Base-by-base conservation (phyloP, 148 eudicot genomes). In the Rhododendron vialii region DNA sequence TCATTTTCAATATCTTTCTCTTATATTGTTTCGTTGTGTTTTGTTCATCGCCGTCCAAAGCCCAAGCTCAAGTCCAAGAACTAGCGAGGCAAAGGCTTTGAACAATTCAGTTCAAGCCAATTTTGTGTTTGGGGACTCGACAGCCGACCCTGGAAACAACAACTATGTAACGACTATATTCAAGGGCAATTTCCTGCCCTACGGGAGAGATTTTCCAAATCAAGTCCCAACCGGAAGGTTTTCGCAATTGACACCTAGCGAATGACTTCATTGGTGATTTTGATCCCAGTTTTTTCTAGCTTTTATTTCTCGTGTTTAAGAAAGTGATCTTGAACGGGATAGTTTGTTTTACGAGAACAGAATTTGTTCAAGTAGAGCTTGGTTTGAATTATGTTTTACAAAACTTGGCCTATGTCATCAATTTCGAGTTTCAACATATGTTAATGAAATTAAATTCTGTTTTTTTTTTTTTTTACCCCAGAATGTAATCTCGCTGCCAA, bases 131-230 rank as follows among this genome's bases (percentile, higher is more conserved):
- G 98, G 98, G 10, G 98, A 95, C 82, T 95, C 98, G 0, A 91
- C 94, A 5, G 89, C 90, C 6, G 98, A 95, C 63, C 89, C 98
- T 3, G 98, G 98, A 51, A 95, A 94, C 83, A 95, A 95, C 86
- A 92, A 95, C 88, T 90, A 88, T 63, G 78, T 94, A 22, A n/a
- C 12, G 9, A 92, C 96, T 6, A 55, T 84, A 24, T 84, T 89
- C 55, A 92, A 61, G 67, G 10, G 26, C 67, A 20, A 61, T 61
- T 61, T 61, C 67, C 67, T 0, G 9, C 67, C 67, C 18, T 61
- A 61, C 10, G 67, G 67, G 67, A 61, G 67, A 61, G 67, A 61
- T 61, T 61, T 61, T 22, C 87, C 87, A 0, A 83, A 67, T 83
- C 89, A 88, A n/a, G 84, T 84, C 78, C 88, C 95, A 11, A 92